phyloP scores from a whole-genome alignment of 2,329 filamentous ascomycete genomes.

The Parafenestella ontariensis region DNA sequence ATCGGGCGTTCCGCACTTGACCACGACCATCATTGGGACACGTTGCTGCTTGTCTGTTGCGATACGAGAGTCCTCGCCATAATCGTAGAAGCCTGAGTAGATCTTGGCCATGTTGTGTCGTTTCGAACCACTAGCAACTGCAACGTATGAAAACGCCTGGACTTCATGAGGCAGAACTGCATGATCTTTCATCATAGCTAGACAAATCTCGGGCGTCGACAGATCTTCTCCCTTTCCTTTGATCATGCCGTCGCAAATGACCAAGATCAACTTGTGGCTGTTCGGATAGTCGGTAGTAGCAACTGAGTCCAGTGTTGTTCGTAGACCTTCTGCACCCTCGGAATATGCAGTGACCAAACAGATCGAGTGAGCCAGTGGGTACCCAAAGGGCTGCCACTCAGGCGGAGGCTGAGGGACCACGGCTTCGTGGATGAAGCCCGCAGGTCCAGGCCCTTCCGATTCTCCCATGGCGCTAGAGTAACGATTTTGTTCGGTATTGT shows the following conservation, averaged over 20 bases:
- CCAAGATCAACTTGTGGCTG: constrained; percentile 95
- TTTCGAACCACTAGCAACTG: constrained; percentile 93
- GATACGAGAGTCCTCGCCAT: constrained; percentile 80
- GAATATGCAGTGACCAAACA: constrained; percentile 97
- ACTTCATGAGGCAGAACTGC: constrained; percentile 82
- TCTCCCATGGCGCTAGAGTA: constrained; percentile 64
- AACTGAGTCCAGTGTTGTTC: constrained; percentile 93
- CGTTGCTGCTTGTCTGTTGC: constrained; percentile 89
- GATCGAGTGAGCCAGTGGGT: constrained; percentile 89
- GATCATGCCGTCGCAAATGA: constrained; percentile 97
- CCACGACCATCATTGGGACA: constrained; percentile 95
- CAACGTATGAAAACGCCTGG: constrained; percentile 91
- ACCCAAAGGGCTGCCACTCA: constrained; percentile 97
- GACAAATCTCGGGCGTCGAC: constrained; percentile 87
- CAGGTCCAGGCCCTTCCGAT: constrained; percentile 77
- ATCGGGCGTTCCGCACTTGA: constrained; percentile 93
- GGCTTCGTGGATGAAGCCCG: constrained; percentile 94
- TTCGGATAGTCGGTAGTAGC: constrained; percentile 98
- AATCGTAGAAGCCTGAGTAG: constrained; percentile 98
- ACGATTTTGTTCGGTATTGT: constrained; percentile 52
- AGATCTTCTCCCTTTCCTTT: constrained; percentile 89
- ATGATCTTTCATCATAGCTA: constrained; percentile 95
- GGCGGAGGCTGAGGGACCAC: constrained; percentile 96
- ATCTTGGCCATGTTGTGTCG: constrained; percentile 99
- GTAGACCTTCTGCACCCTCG: constrained; percentile 89